A percentile compares a stretch with the other conserved stretches of the same genome.
phyloP scores from a whole-genome alignment of 495 filamentous ascomycete species.

The Neurospora sp. region DNA sequence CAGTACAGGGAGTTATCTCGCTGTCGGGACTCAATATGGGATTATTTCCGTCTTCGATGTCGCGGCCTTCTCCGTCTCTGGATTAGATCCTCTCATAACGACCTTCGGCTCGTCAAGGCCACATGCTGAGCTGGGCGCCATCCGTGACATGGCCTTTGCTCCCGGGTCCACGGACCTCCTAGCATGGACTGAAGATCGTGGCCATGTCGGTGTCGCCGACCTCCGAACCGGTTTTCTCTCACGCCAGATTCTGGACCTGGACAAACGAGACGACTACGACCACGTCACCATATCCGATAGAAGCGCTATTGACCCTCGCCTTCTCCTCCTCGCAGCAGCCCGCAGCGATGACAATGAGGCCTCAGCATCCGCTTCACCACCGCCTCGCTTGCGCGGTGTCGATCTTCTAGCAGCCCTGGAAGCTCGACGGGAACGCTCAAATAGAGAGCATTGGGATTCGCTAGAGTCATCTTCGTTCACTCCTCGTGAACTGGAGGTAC shows the following conservation, averaged over 20 bases:
- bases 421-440: background rate
- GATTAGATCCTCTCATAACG: conserved; percentile 30
- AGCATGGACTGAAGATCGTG: conserved; percentile 86
- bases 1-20: conserved; percentile 38
- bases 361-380: background rate
- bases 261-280: conserved; percentile 47
- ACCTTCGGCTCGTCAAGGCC: conserved; percentile 48
- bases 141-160: conserved; percentile 84
- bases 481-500: background rate
- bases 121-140: conserved; percentile 56
- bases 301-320: conserved; percentile 39
- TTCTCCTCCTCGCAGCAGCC: conserved; percentile 12
- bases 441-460: conserved; percentile 14
- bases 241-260: conserved; percentile 62
- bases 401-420: background rate
- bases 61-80: conserved; percentile 23
- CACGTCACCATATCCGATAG: conserved; percentile 33
- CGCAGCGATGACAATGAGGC: background rate
- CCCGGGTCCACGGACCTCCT: conserved; percentile 86
- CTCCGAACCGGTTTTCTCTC: conserved; percentile 64
- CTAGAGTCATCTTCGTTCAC: background rate
- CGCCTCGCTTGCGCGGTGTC: background rate
- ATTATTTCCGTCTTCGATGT: conserved; percentile 44
- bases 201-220: conserved; percentile 75
- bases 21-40: conserved; percentile 48